Evolutionary conservation across 1,139 yeast species (phyloP), one percentile per base, ranked within the genome.

Genomic region (Debaryomyces sp.): DNA sequence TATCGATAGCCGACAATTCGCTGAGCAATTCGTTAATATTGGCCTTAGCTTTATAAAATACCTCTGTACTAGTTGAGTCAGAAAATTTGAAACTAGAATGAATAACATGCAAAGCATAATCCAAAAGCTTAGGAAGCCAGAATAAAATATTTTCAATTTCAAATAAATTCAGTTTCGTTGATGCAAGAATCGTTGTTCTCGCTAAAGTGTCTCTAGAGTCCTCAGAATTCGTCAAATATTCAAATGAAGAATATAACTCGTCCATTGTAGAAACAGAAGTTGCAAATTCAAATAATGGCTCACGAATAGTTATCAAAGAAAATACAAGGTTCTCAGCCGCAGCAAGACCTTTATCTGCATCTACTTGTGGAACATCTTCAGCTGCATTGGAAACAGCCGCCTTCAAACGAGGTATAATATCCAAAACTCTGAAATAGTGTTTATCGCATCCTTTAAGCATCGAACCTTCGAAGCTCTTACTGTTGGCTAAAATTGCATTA

Each of bases 381-480:
- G 84, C 77, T 15, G 84, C 82, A 32, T 76, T 73, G 1, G 83
- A 67, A 15, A 85, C 84, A 2, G 89, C 73, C 27, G 84, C 78
- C 59, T 96, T 78, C 50, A 94, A 70, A 42, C 94, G 77, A 6
- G 98, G 98, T 37, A 92, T 68, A 43, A 91, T 64, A 57, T 94
- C 99, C 47, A 94, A 67, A 17, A 89, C 68, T 51, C 88, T 77
- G 71, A 81, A 89, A 65, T 83, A 91, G 57, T 80, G 79, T 0
- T 64, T 65, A 61, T 91, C 96, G 42, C 73, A 66, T 1, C 77
- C 78, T n/a, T 71, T 71, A 36, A 81, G 60, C 6, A 54, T 48
- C 1, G 60, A 63, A 1, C 61, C 70, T 3, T 63, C 63, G 44
- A 89, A 75, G 2, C 85, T 69, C 8, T 69, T 69, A 9, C 84